Percentiles rank a stretch among this genome's conserved stretches.
These are phyloP conservation scores for Fagus crenata DNA, from an alignment of 306 rosid species.

Conservation along the genomic window DNA sequence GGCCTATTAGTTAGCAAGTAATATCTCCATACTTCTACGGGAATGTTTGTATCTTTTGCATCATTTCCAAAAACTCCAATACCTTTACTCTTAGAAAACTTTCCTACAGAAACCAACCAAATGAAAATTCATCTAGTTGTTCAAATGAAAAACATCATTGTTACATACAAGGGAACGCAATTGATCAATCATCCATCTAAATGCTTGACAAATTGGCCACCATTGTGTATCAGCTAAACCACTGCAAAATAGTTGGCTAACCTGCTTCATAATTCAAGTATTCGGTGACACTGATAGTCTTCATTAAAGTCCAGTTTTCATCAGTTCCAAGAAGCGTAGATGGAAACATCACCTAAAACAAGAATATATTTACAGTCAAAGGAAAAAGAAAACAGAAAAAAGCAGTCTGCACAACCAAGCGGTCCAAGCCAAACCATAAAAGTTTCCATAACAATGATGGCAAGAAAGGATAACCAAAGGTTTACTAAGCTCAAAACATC, in stretches of 20 bases:
- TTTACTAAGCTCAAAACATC: neutral
- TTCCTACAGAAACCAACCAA: conserved; percentile 48
- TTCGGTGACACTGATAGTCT: conserved; percentile 96
- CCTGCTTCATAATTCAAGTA: conserved; percentile 95
- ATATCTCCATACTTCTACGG: conserved; percentile 98
- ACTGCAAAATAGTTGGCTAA: conserved; percentile 23
- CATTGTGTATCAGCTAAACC: neutral
- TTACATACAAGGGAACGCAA: neutral
- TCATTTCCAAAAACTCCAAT: conserved; percentile 91
- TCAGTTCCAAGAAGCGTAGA: conserved; percentile 87
- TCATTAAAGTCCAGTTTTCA: conserved; percentile 92
- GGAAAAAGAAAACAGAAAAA: neutral
- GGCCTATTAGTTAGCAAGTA: conserved; percentile 93
- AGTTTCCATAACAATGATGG: neutral
- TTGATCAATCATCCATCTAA: conserved; percentile 17
- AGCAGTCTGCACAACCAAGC: neutral
- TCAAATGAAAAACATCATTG: conserved; percentile 21
- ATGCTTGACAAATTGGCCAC: neutral
- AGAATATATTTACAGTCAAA: conserved; percentile 6
- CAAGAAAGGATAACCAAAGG: neutral
- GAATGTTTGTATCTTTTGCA: conserved; percentile 86
- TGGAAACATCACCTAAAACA: conserved; percentile 91
- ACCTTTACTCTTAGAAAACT: conserved; percentile 96
- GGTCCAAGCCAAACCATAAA: neutral
- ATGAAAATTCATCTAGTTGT: conserved; percentile 5